Base-by-base conservation (phyloP, 2,329 filamentous ascomycete species). In the Lecanicillium sp. region DNA sequence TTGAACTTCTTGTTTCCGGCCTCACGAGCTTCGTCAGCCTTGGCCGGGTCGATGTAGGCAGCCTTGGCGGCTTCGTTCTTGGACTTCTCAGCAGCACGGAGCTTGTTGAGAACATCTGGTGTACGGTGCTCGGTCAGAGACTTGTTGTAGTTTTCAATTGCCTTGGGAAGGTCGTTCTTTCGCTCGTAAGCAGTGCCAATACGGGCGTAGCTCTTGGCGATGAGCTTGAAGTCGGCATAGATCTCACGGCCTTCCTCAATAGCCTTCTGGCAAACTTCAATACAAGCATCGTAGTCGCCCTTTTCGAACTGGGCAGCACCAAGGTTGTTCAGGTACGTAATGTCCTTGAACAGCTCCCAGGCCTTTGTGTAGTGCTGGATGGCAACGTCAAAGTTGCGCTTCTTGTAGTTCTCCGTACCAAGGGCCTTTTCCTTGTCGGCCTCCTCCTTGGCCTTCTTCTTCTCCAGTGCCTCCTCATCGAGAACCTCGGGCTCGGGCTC, bases 1-100 rank as follows among this genome's bases (percentile, higher is more conserved):
- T 97, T 97, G 79, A 98, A 98, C 70, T 94, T 95, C 68, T 87
- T 81, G 71, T 96, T 96, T 37, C 93, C 93, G 51, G 94, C 83
- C 66, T 95, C 88, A 57, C 93, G 90, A 12, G 93, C 90, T 74
- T 95, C 87, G 62, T 98, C 93, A 19, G 93, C 93, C 74, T 96
- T 91, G 58, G 74, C 85, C 0, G 93, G 88, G 69, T 93, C 87
- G 58, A 98, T 73, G 69, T 97, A 97, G 3, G 90, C 82, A 54
- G 83, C 70, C 67, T 80, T 87, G 52, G 87, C 85, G 19, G 77
- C 72, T 54, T 87, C 87, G 54, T 79, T 80, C 75, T 95, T 90
- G 57, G 80, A 78, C 67, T 94, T 94, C 74, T 98, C 91, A 15
- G 87, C 88, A 19, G 83, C 80, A 46, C 93, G 90, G 48, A 98